Conservation (phyloP, 192 early-diverging fungal species). For the Coemansia asiatica region DNA sequence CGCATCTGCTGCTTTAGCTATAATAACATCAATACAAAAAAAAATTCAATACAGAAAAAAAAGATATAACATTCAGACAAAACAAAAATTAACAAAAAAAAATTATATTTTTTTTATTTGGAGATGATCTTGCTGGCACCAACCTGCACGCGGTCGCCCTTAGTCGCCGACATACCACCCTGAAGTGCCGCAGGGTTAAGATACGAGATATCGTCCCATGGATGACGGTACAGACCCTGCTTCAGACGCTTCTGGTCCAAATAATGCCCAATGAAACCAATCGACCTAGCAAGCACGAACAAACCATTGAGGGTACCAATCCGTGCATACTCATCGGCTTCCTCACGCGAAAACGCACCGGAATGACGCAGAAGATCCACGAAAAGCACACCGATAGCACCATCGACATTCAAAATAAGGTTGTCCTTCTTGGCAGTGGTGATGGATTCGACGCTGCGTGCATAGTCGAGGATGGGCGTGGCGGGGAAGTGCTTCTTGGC, state of each 20-base stretch:
- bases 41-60: too few species aligned
- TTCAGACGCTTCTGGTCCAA: conserved; percentile 98
- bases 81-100: too few species aligned
- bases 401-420: conserved; percentile 93
- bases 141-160: conserved; percentile 52
- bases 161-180: conserved; percentile 17
- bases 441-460: conserved; percentile 88
- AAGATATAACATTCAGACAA: too few species aligned
- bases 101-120: conserved; percentile 17
- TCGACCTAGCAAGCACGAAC: conserved; percentile 91
- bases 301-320: conserved; percentile 96
- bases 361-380: conserved; percentile 92
- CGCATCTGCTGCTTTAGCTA: too few species aligned
- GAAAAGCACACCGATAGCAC: conserved; percentile 92
- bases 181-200: conserved; percentile 54
- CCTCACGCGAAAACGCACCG: conserved; percentile 89
- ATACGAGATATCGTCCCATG: conserved; percentile 97
- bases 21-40: too few species aligned
- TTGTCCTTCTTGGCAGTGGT: conserved; percentile 99
- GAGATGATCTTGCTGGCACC: conserved; percentile 53
- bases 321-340: conserved; percentile 93
- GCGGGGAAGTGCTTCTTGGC: conserved; percentile 84
- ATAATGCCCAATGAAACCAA: conserved; percentile 98
- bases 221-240: conserved; percentile 97
- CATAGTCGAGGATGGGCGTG: conserved; percentile 90